Evolutionary conservation across 768 basidiomycete genomes (phyloP).

Genomic region (Collybiopsis luxurians): DNA sequence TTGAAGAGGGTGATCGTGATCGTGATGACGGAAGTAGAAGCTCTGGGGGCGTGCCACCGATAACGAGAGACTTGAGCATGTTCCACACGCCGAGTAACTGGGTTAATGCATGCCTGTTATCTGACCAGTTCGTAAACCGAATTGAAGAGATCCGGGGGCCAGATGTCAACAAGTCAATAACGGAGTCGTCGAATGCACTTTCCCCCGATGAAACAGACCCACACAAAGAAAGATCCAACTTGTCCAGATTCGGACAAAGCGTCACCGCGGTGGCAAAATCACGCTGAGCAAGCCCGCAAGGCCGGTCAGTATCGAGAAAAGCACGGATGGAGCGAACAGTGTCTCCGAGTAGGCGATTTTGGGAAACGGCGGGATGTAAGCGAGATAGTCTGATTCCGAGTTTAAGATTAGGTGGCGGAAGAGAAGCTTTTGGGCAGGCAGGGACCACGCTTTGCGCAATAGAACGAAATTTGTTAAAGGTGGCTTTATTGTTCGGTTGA

Average conservation of each 20-base stretch:
- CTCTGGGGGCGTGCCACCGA: conserved; percentile 53
- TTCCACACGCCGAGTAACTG: conserved; percentile 69
- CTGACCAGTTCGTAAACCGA: conserved; percentile 71
- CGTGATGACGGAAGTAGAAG: conserved; percentile 40
- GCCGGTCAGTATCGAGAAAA: conserved; percentile 68
- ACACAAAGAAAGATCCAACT: conserved; percentile 57
- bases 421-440: conserved; percentile 60
- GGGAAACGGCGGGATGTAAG: conserved; percentile 51
- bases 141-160: conserved; percentile 55
- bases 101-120: conserved; percentile 50
- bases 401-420: conserved; percentile 57
- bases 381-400: conserved; percentile 48
- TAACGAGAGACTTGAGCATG: conserved; percentile 49
- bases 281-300: conserved; percentile 48
- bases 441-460: conserved; percentile 66
- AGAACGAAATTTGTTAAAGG: conserved; percentile 26
- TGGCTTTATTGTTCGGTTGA: neutral
- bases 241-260: conserved; percentile 56
- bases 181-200: conserved; percentile 52
- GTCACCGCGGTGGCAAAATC: conserved; percentile 59
- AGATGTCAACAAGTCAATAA: conserved; percentile 47
- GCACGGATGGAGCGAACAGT: conserved; percentile 53
- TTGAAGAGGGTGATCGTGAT: too few relatives aligned
- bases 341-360: conserved; percentile 49
- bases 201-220: conserved; percentile 50